Base-by-base conservation (phyloP, 1,284 basidiomycete species). In the Puccinia novopanici region DNA sequence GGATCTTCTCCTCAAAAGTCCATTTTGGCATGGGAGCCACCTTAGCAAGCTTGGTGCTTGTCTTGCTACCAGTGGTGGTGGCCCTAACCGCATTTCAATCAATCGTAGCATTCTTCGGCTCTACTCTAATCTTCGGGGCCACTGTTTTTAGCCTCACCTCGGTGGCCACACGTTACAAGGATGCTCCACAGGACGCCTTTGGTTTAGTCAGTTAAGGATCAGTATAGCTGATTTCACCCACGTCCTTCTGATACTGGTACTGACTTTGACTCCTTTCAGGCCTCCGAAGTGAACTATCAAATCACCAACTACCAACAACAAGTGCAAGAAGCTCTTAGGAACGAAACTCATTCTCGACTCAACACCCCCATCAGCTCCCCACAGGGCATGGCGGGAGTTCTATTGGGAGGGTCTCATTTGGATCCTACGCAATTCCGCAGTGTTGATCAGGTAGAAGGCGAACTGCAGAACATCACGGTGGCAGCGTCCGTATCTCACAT, bases 21-120 rank as follows among this genome's bases (percentile, higher is more conserved):
- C 68, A 70, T 71, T 79, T 79, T 24, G 65, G 42, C 40, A 45
- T 79, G 42, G 68, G 65, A 13, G 76, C 67, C 17, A 48, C 68
- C 17, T 13, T 71, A 30, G 65, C 76, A 45, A 63, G 76, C 30
- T 40, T 79, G 50, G 40, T 72, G 17, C 27, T 50, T 22, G 37
- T 30, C 27, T 13, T 79, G 45, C 52, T 78, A 57, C 24, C 65
- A 48, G 40, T 71, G 37, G 37, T 79, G 30, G 40, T 68, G 59
- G 24, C 40, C 37, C 48, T 79, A 13, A 34, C 24, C 30, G n/a
- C n/a, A n/a, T n/a, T n/a, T n/a, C n/a, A n/a, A n/a, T n/a, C n/a
- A n/a, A n/a, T n/a, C n/a, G n/a, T n/a, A n/a, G n/a, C n/a, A n/a
- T n/a, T n/a, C n/a, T n/a, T n/a, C n/a, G n/a, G 76, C 27, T 34